Conservation (phyloP, 495 filamentous ascomycete genomes). For the Hypoxylon trugodes region DNA sequence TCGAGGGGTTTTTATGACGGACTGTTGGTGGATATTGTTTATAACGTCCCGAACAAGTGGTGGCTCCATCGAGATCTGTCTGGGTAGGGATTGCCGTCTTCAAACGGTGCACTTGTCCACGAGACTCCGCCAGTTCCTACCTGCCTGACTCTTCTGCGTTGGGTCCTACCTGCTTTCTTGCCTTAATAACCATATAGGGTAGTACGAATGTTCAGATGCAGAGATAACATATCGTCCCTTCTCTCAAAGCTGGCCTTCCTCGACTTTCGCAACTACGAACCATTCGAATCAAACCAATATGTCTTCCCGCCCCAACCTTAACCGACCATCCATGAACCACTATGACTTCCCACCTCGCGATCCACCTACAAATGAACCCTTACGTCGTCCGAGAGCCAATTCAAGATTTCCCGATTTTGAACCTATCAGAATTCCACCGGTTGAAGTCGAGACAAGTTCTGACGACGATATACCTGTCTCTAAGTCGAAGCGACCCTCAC, state of each 20-base stretch:
- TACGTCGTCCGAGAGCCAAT: conserved; percentile 38
- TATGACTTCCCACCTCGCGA: conserved; percentile 43
- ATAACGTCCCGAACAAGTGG: not conserved
- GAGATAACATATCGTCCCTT: conserved; percentile 23
- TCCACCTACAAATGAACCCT: conserved; percentile 22
- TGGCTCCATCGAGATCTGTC: conserved; percentile 4
- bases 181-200: conserved; percentile 7
- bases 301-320: conserved; percentile 39
- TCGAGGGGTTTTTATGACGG: not conserved
- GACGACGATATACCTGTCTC: conserved; percentile 50
- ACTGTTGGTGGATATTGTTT: conserved; percentile 10
- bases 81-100: conserved; percentile 16
- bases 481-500: conserved; percentile 43
- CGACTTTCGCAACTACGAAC: conserved; percentile 7
- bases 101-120: conserved; percentile 11
- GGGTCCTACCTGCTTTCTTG: conserved; percentile 10
- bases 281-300: conserved; percentile 17
- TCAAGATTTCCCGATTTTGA: conserved; percentile 35
- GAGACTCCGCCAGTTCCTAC: conserved; percentile 9
- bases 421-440: conserved; percentile 15
- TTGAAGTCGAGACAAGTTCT: conserved; percentile 52
- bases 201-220: conserved; percentile 16
- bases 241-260: conserved; percentile 12
- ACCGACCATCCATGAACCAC: conserved; percentile 41
- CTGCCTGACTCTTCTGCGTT: conserved; percentile 7